phyloP scores from a whole-genome alignment of 768 basidiomycete genomes.

The Lentinus tigrinus region DNA sequence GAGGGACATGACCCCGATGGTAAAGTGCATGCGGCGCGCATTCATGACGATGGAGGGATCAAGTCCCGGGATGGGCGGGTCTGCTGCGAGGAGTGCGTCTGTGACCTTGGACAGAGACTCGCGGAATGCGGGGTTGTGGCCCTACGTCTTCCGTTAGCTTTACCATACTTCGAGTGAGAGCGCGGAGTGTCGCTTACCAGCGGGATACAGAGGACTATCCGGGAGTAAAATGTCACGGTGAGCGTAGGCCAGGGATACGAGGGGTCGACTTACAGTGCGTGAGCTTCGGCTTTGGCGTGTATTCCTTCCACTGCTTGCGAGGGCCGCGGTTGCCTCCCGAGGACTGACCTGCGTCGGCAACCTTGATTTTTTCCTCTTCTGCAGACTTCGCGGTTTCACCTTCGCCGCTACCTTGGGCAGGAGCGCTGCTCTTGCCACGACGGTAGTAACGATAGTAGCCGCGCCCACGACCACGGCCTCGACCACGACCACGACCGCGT shows the following conservation, averaged over 20 bases:
- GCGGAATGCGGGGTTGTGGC: constrained; percentile 33
- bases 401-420: too few relatives aligned
- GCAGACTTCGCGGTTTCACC: too few relatives aligned
- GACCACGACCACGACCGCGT: too few relatives aligned
- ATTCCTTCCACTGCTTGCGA: not conserved
- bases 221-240: not conserved
- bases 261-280: constrained; percentile 22
- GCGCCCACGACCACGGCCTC: too few relatives aligned
- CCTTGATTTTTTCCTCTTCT: too few relatives aligned
- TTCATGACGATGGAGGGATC: constrained; percentile 59
- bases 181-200: not conserved
- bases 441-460: too few relatives aligned
- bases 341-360: too few relatives aligned
- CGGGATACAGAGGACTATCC: not conserved
- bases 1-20: constrained; percentile 73
- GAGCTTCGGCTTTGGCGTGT: constrained; percentile 9
- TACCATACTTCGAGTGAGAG: not conserved
- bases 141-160: constrained; percentile 15
- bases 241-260: too few relatives aligned
- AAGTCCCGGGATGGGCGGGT: constrained; percentile 46
- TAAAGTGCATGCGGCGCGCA: constrained; percentile 63
- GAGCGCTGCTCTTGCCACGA: too few relatives aligned
- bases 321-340: too few relatives aligned
- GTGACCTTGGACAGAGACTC: constrained; percentile 27
- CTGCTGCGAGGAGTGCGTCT: constrained; percentile 26